These are phyloP conservation scores for Populus davidiana DNA, from an alignment of 345 rosid species.

Conservation along the genomic window DNA sequence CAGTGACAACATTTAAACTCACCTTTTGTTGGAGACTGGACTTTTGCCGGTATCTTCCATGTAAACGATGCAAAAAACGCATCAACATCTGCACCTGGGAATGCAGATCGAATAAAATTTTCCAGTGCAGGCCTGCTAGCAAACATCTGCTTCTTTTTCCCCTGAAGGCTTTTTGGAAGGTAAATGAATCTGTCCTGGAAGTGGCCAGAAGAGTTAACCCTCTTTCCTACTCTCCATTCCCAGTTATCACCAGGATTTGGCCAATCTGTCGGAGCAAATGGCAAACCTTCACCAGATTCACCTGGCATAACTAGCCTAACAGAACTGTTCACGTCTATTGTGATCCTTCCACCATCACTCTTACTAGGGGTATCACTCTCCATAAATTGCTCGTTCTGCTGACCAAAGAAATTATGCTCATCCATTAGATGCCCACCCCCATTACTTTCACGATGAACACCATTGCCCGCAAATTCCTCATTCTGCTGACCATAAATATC, in stretches of 20 bases:
- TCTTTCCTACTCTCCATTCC: slow-evolving; percentile 66
- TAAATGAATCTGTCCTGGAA: slow-evolving; percentile 45
- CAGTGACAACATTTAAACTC: neutral
- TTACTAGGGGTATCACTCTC: slow-evolving; percentile 31
- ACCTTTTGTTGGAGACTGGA: slow-evolving; percentile 19
- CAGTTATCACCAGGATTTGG: slow-evolving; percentile 62
- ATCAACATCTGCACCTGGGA: slow-evolving; percentile 19
- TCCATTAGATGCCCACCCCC: slow-evolving; percentile 11
- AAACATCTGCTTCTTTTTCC: neutral
- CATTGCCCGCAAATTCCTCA: slow-evolving; percentile 23
- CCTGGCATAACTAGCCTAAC: slow-evolving; percentile 41
- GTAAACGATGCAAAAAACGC: slow-evolving; percentile 30
- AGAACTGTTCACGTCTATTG: slow-evolving; percentile 18
- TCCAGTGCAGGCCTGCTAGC: slow-evolving; percentile 18
- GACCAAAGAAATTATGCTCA: slow-evolving; percentile 4
- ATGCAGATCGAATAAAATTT: slow-evolving; percentile 9
- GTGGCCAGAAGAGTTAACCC: slow-evolving; percentile 36
- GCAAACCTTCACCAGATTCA: slow-evolving; percentile 58
- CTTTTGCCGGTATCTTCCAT: slow-evolving; percentile 28
- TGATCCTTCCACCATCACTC: slow-evolving; percentile 20
- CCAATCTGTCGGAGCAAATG: slow-evolving; percentile 69
- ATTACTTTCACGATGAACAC: slow-evolving; percentile 26
- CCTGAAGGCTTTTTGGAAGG: slow-evolving; percentile 16
- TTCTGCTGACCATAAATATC: neutral
- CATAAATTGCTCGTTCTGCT: slow-evolving; percentile 31